Base-by-base conservation (phyloP, 1,139 yeast genomes). In the Geotrichum aggregatum region DNA sequence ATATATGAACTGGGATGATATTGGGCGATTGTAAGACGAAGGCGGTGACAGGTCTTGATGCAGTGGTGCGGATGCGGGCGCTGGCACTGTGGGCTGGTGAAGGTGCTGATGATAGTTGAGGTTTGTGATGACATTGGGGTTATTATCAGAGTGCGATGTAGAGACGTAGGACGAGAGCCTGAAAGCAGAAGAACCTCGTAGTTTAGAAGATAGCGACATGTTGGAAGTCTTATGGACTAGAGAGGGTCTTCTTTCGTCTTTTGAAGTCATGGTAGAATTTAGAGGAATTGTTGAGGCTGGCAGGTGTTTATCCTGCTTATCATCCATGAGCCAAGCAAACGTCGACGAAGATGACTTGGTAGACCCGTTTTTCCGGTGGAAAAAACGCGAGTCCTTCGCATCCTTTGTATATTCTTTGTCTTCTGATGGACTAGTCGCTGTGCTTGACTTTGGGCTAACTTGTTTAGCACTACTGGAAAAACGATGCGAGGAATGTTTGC, bases 281-380 rank as follows among this genome's bases (percentile, higher is more conserved):
- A n/a, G n/a, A 8, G 49, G 14, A 13, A 7, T 18, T 4, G 41
- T 18, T 10, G 33, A 13, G 21, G 19, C n/a, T 6, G 30, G n/a
- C 30, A 21, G 21, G 11, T 31, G 31, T 30, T 46, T 42, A 30
- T 28, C 35, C 14, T 18, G 28, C 35, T 31, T 31, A 14, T 18
- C 40, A 24, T 46, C 49, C 43, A 31, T 39, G 5, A 39, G 39
- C 39, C 44, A 46, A 11, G 36, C 49, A 31, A 31, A 38, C n/a
- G 49, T 39, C 7, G 41, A 44, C 14, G 49, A 45, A 16, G 43
- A 6, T 8, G 49, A 30, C 22, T 46, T 46, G 16, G 49, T 24
- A 8, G 44, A 40, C 30, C 44, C 49, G 19, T 39, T 46, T 21
- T 46, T 46, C 7, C 49, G 33, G 38, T 46, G 49, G 30, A 46